Evolutionary conservation across 441 rosid genomes (phyloP).

Genomic region (Biscutella auriculata): DNA sequence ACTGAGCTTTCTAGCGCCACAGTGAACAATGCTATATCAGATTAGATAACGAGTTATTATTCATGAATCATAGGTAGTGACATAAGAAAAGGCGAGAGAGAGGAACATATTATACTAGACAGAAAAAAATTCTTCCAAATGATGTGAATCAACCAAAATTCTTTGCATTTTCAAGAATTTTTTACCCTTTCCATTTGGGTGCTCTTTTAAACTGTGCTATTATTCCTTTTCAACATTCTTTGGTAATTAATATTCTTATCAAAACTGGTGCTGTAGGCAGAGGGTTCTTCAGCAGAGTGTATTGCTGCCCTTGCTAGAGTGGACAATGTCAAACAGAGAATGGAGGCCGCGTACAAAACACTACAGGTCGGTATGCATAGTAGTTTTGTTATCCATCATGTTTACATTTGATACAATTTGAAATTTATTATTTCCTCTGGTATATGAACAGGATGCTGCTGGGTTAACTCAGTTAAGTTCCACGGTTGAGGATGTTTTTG

Average conservation of each 20-base stretch:
- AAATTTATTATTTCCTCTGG: background rate
- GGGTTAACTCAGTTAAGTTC: slow-evolving; percentile 92
- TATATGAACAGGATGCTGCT: slow-evolving; percentile 70
- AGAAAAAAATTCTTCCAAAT: no score
- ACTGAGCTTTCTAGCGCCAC: background rate
- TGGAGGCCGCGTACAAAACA: slow-evolving; percentile 92
- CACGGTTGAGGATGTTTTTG: slow-evolving; percentile 97
- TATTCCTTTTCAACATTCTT: background rate
- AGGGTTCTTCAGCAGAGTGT: slow-evolving; percentile 91
- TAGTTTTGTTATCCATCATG: background rate
- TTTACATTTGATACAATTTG: background rate
- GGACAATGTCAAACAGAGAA: slow-evolving; percentile 90
- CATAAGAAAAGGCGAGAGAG: background rate
- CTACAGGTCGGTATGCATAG: slow-evolving; percentile 46
- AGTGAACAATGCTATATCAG: background rate
- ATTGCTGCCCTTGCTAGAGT: slow-evolving; percentile 89
- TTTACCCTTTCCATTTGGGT: background rate
- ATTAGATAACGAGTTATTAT: background rate
- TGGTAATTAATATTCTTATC: background rate
- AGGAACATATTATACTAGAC: background rate
- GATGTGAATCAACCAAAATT: background rate
- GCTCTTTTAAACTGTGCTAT: background rate
- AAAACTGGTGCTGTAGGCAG: slow-evolving; percentile 41
- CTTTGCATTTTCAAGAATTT: background rate
- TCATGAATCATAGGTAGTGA: background rate